A percentile compares a stretch with the other conserved stretches of the same genome.
Evolutionary conservation across 2,329 filamentous ascomycete species (phyloP).

Genomic region (Graphilbum ipis-grandicollis): DNA sequence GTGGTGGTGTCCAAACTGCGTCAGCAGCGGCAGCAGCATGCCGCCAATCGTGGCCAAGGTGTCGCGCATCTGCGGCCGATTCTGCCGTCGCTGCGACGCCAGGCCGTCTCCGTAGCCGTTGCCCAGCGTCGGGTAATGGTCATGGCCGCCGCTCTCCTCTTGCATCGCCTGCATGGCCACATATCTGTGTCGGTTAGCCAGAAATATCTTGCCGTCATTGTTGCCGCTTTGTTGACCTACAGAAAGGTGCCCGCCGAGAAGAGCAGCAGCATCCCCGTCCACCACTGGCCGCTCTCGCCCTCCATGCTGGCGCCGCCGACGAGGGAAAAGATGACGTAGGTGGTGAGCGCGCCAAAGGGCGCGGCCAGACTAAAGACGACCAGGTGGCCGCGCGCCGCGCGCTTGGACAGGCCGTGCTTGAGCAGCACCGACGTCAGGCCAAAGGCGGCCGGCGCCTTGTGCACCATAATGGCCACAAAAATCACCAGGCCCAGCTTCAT

Average conservation of each 20-base stretch:
- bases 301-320: conserved; percentile 42
- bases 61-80: conserved; percentile 46
- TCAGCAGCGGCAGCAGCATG: conserved; percentile 63
- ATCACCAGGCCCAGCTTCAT: conserved; percentile 74
- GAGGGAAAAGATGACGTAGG: conserved; percentile 63
- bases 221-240: conserved; percentile 50
- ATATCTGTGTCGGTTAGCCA: conserved; percentile 40
- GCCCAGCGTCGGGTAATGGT: conserved; percentile 23
- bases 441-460: conserved; percentile 93
- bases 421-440: conserved; percentile 79
- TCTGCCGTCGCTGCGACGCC: conserved; percentile 29
- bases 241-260: conserved; percentile 94
- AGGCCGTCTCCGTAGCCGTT: conserved; percentile 38
- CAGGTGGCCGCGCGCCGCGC: conserved; percentile 67
- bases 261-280: conserved; percentile 81
- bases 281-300: conserved; percentile 57
- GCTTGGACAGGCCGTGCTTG: conserved; percentile 79
- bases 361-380: conserved; percentile 85
- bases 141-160: conserved; percentile 42
- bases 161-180: conserved; percentile 98
- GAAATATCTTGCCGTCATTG: too few relatives aligned
- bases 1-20: conserved; percentile 63
- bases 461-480: conserved; percentile 91
- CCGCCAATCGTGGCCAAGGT: conserved; percentile 54
- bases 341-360: conserved; percentile 67